phyloP scores from a whole-genome alignment of 805 yeast genomes.

The Alloascoidea hylecoeti region DNA sequence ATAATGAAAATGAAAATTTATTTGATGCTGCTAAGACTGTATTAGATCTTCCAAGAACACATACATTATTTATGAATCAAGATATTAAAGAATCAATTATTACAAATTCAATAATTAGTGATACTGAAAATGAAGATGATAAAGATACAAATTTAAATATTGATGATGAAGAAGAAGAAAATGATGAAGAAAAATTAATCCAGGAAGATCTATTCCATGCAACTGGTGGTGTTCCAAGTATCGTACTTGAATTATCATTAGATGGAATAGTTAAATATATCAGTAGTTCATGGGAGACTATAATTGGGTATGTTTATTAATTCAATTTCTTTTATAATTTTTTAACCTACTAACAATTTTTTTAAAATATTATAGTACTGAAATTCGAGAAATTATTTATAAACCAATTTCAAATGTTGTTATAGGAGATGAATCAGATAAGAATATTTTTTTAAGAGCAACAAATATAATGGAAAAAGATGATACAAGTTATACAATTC shows the following conservation, averaged over 20 bases:
- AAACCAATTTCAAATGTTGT: constrained; percentile 51
- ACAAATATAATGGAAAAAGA: constrained; percentile 56
- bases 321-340: neutral
- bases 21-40: too few species aligned
- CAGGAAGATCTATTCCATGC: constrained; percentile 1
- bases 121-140: too few species aligned
- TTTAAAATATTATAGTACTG: constrained; percentile 19
- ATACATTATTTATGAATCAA: too few species aligned
- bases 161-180: too few species aligned
- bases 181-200: neutral
- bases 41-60: neutral
- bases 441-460: constrained; percentile 54
- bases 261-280: constrained; percentile 67
- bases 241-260: constrained; percentile 73
- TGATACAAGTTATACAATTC: constrained; percentile 65
- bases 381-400: constrained; percentile 32
- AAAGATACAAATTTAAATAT: too few species aligned
- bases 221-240: constrained; percentile 22
- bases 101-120: too few species aligned
- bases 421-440: constrained; percentile 50
- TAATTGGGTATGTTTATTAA: constrained; percentile 38
- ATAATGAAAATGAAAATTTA: too few species aligned
- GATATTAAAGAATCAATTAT: too few species aligned
- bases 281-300: constrained; percentile 62
- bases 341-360: neutral